Percentiles rank a stretch among this genome's conserved stretches.
These are phyloP conservation scores for Penicillium subrubescens DNA, from an alignment of 495 filamentous ascomycete genomes.

Conservation along the genomic window DNA sequence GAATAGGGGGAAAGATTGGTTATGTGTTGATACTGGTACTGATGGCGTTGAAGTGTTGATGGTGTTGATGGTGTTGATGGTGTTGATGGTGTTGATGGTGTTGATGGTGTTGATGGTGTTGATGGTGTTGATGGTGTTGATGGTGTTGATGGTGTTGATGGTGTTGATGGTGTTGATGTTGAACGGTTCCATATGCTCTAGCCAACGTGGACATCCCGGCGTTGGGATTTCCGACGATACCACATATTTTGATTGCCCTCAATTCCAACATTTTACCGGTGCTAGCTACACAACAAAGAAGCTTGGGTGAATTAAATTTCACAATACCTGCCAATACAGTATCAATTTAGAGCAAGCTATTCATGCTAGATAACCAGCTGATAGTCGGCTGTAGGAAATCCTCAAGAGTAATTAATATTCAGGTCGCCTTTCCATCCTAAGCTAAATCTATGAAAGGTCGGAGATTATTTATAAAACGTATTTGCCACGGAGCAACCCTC, in stretches of 20 bases:
- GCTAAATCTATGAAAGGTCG: too few relatives aligned
- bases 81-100: too few relatives aligned
- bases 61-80: too few relatives aligned
- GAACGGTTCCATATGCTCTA: slow-evolving; percentile 3
- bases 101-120: too few relatives aligned
- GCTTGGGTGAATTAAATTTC: slow-evolving; percentile 5
- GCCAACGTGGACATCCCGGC: not conserved
- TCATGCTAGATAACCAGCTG: not conserved
- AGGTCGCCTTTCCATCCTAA: not conserved
- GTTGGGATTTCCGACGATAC: not conserved
- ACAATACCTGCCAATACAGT: slow-evolving; percentile 4
- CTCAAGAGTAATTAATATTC: too few relatives aligned
- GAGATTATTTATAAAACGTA: too few relatives aligned
- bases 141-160: not conserved
- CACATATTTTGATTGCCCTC: slow-evolving; percentile 3
- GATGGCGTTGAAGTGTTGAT: too few relatives aligned
- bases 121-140: too few relatives aligned
- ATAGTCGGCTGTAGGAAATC: too few relatives aligned
- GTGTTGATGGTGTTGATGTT: slow-evolving; percentile 1
- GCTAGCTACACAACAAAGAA: not conserved
- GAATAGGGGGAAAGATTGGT: too few relatives aligned
- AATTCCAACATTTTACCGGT: slow-evolving; percentile 5
- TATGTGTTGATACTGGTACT: too few relatives aligned
- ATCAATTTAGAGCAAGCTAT: slow-evolving; percentile 1
- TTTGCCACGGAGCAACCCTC: too few relatives aligned